Evolutionary conservation across 441 rosid species (phyloP).

Genomic region (Euphorbia schlechtendalii): DNA sequence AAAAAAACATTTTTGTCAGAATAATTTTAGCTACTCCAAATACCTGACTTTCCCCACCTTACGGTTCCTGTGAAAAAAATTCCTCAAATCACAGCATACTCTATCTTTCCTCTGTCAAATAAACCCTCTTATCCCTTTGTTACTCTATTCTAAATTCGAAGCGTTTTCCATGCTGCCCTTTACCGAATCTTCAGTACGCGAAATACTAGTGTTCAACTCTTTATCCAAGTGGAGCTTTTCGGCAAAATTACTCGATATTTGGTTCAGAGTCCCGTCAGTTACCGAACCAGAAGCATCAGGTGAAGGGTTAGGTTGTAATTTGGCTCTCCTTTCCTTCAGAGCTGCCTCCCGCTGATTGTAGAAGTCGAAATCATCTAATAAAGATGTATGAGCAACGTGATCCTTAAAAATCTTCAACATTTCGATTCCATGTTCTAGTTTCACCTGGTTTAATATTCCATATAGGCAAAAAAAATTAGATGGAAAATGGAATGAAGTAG

Average conservation of each 20-base stretch:
- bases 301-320: conserved; percentile 23
- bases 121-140: conserved; percentile 16
- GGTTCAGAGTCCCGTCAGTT: conserved; percentile 29
- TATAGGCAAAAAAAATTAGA: neutral
- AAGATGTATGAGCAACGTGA: conserved; percentile 44
- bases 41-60: conserved; percentile 14
- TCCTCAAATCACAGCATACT: conserved; percentile 19
- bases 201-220: conserved; percentile 5
- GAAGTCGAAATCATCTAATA: conserved; percentile 66
- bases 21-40: conserved; percentile 10
- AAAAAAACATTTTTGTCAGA: conserved; percentile 15
- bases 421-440: conserved; percentile 62
- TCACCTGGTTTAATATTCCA: conserved; percentile 48
- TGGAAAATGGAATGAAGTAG: neutral
- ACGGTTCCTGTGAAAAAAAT: conserved; percentile 19
- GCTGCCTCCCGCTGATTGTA: conserved; percentile 58
- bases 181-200: conserved; percentile 9
- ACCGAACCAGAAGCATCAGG: conserved; percentile 18
- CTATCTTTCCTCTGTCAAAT: conserved; percentile 15
- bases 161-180: no score
- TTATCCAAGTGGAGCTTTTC: conserved; percentile 29
- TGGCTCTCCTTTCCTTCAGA: conserved; percentile 45
- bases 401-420: conserved; percentile 70
- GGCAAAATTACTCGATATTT: conserved; percentile 34
- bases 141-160: no score